These are phyloP conservation scores for Daedalea quercina DNA, from an alignment of 768 basidiomycete species.

Conservation along the genomic window DNA sequence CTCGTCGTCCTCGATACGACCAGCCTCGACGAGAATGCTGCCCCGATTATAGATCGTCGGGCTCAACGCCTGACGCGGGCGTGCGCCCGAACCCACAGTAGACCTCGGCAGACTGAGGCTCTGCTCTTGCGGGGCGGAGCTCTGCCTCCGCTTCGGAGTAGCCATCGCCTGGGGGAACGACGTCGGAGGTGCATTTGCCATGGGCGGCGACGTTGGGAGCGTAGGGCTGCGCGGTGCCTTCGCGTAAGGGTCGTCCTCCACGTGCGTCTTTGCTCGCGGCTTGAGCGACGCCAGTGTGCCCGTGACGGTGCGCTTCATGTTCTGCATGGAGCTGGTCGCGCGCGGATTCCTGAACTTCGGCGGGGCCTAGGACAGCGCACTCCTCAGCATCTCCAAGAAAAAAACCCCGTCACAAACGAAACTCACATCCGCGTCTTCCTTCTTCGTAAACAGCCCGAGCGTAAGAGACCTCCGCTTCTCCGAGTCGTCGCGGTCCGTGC, in stretches of 20 bases:
- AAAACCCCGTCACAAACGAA: not conserved
- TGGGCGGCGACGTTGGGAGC: slow-evolving; percentile 5
- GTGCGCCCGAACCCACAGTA: slow-evolving; percentile 11
- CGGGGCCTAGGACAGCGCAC: not conserved
- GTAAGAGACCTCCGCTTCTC: slow-evolving; percentile 29
- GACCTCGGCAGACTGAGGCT: not conserved
- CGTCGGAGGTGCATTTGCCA: slow-evolving; percentile 5
- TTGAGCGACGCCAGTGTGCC: slow-evolving; percentile 23
- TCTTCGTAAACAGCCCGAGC: slow-evolving; percentile 17
- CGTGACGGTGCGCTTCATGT: slow-evolving; percentile 39
- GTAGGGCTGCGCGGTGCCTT: slow-evolving; percentile 11
- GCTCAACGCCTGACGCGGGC: slow-evolving; percentile 36
- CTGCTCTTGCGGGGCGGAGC: not conserved
- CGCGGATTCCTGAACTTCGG: slow-evolving; percentile 11
- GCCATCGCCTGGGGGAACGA: slow-evolving; percentile 1
- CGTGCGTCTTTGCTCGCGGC: slow-evolving; percentile 13
- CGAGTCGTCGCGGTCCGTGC: not conserved
- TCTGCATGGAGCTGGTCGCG: slow-evolving; percentile 33
- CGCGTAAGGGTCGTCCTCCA: slow-evolving; percentile 17
- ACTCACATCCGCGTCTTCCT: slow-evolving; percentile 5
- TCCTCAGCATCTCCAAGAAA: not conserved
- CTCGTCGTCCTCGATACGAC: slow-evolving; percentile 60
- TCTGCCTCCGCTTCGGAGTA: not conserved
- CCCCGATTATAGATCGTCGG: slow-evolving; percentile 56
- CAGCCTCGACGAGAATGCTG: slow-evolving; percentile 47